phyloP scores from a whole-genome alignment of 192 early-diverging fungal species.

The Coemansia sp. region DNA sequence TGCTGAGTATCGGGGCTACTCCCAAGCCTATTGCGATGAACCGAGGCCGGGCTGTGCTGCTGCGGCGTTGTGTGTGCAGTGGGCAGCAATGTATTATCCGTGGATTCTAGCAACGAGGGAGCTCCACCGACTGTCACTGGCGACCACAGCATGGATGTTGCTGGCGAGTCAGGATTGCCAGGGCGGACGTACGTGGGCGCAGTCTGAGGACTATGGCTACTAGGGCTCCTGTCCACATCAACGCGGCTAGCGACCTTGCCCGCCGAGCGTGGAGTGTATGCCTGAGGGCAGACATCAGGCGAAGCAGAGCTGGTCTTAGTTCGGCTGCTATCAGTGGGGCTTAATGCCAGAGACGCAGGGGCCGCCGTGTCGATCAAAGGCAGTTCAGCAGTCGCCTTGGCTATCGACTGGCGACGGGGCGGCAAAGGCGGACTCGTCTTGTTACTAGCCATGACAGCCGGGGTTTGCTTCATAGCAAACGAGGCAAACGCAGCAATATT shows the following conservation, averaged over 20 bases:
- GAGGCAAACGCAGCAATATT: constrained; percentile 32
- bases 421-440: neutral
- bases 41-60: constrained; percentile 25
- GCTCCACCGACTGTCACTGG: neutral
- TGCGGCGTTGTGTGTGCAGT: constrained; percentile 3
- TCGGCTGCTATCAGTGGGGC: neutral
- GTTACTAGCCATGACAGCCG: neutral
- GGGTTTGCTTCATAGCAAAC: constrained; percentile 14
- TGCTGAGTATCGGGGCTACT: constrained; percentile 16
- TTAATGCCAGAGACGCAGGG: neutral
- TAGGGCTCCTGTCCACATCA: neutral
- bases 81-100: neutral
- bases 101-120: neutral
- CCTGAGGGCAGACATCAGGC: neutral
- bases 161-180: neutral
- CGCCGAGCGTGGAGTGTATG: constrained; percentile 22
- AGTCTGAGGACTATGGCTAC: neutral
- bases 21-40: constrained; percentile 3
- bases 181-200: neutral
- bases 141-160: constrained; percentile 4
- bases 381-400: neutral
- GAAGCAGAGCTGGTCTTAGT: neutral
- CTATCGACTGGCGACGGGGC: constrained; percentile 3
- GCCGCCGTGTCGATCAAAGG: neutral
- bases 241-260: constrained; percentile 19